Percentiles rank a stretch among this genome's conserved stretches.
These are phyloP conservation scores for Hymenoscyphus albidus DNA, from an alignment of 2,329 filamentous ascomycete species.

Conservation along the genomic window DNA sequence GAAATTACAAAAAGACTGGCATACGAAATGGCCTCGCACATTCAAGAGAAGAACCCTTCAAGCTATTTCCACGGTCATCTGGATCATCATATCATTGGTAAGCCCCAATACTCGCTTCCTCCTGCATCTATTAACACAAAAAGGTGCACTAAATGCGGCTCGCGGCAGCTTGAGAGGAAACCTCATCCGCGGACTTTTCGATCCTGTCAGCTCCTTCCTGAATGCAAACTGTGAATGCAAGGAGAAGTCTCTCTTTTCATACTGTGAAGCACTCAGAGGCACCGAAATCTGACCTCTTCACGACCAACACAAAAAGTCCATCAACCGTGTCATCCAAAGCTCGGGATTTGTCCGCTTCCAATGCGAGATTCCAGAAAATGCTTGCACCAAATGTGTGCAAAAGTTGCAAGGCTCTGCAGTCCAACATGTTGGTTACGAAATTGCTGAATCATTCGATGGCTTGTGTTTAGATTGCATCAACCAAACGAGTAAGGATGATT, in stretches of 20 bases:
- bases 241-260: conserved; percentile 4
- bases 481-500: not conserved
- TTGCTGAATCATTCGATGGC: not conserved
- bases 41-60: not conserved
- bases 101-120: not conserved
- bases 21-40: not conserved
- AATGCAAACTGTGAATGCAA: not conserved
- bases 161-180: not conserved
- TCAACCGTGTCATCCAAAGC: not conserved
- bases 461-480: not conserved
- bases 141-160: not conserved
- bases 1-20: not conserved
- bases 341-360: not conserved
- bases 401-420: not conserved
- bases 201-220: not conserved
- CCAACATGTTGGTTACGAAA: not conserved
- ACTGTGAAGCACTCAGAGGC: conserved; percentile 17
- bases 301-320: not conserved
- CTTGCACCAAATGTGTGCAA: not conserved
- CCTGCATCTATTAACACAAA: no score
- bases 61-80: not conserved
- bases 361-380: not conserved
- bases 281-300: not conserved
- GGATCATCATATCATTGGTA: not conserved
- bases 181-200: not conserved